Percentiles rank a stretch among this genome's conserved stretches.
These are phyloP conservation scores for Dicorynia guianensis DNA, from an alignment of 306 rosid species.

Conservation along the genomic window DNA sequence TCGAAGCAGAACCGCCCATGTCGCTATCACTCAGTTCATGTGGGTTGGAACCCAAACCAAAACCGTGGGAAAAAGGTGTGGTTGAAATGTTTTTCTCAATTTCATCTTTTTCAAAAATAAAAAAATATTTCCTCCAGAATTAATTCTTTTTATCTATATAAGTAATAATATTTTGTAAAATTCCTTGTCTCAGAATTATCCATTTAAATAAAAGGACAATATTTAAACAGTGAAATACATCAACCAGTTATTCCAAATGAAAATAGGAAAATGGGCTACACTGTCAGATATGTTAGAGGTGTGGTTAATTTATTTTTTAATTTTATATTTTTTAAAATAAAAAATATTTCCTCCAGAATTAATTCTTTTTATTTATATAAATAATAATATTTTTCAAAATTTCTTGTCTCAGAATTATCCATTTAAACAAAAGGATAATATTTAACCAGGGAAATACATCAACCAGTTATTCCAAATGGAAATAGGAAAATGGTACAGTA, in stretches of 20 bases:
- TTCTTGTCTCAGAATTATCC: too few species aligned
- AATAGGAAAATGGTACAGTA: too few species aligned
- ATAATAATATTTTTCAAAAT: background rate
- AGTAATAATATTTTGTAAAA: background rate
- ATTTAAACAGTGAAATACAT: background rate
- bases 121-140: background rate
- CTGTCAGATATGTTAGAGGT: too few species aligned
- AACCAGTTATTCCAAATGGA: background rate
- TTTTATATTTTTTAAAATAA: too few species aligned
- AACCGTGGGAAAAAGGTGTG: conserved; percentile 28
- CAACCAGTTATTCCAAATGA: background rate
- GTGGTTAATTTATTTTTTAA: conserved; percentile 14
- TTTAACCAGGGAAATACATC: background rate
- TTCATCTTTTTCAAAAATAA: too few species aligned
- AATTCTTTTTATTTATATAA: background rate
- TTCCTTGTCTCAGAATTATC: too few species aligned
- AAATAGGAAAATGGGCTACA: too few species aligned
- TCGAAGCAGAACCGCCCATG: conserved; percentile 6
- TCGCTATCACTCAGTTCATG: background rate
- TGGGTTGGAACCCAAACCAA: background rate
- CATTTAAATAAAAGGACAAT: background rate
- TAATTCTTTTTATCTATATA: conserved; percentile 1
- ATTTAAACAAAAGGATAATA: background rate
- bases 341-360: conserved; percentile 9
- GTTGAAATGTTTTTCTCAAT: background rate